phyloP scores from a whole-genome alignment of 176 grass and related monocot species.

The Tuctoria greenei region DNA sequence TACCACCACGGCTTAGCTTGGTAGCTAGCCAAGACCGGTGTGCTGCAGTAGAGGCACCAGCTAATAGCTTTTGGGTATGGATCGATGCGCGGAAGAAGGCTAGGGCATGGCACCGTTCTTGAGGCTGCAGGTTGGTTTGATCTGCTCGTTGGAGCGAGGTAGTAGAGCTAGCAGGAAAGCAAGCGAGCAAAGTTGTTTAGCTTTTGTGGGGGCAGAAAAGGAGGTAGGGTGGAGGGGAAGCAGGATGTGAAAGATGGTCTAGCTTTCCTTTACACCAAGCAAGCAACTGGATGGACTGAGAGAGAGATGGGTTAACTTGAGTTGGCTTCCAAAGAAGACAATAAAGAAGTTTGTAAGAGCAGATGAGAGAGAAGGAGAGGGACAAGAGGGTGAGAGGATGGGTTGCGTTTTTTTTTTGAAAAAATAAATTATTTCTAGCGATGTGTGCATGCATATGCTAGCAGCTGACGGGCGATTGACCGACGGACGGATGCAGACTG shows the following conservation, averaged over 20 bases:
- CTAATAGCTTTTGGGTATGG: neutral
- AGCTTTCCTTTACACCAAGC: constrained; percentile 54
- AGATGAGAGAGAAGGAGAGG: constrained; percentile 13
- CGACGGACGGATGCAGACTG: constrained; percentile 42
- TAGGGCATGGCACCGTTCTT: constrained; percentile 27
- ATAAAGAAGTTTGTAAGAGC: constrained; percentile 54
- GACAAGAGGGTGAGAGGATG: constrained; percentile 29
- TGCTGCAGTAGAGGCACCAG: neutral
- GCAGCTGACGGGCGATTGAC: constrained; percentile 22
- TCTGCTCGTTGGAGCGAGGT: constrained; percentile 32
- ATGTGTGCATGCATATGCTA: neutral
- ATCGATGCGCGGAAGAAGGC: neutral
- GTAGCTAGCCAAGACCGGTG: neutral
- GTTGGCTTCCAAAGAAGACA: constrained; percentile 60
- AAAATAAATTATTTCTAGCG: neutral
- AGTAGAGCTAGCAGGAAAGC: neutral
- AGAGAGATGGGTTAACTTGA: constrained; percentile 42
- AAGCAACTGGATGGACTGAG: constrained; percentile 27
- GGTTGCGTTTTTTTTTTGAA: neutral
- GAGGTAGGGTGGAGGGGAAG: constrained; percentile 61
- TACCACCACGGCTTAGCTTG: neutral
- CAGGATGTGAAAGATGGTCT: constrained; percentile 52
- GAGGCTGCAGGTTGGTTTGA: constrained; percentile 14
- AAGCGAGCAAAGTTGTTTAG: constrained; percentile 30
- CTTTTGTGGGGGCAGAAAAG: constrained; percentile 47